Evolutionary conservation across 1,139 yeast genomes (phyloP).

Genomic region (Debaryomycetaceae sp.): DNA sequence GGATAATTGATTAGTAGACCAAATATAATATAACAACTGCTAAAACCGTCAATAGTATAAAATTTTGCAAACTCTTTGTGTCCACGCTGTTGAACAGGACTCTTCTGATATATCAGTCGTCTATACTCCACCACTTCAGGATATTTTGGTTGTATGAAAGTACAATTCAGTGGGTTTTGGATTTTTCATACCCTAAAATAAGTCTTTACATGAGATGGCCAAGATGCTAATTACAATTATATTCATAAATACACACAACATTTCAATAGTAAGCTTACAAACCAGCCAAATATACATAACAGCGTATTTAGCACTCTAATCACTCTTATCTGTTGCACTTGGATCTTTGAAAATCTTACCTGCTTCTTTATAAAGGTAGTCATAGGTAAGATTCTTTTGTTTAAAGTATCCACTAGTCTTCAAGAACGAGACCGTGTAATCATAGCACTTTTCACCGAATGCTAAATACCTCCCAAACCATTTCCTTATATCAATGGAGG

Average conservation of each 20-base stretch:
- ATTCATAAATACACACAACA: background rate
- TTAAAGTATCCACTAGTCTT: conserved; percentile 43
- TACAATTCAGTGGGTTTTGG: background rate
- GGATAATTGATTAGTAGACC: background rate
- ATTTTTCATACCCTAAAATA: background rate
- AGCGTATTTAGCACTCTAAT: too few species aligned
- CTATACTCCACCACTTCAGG: too few species aligned
- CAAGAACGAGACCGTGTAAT: conserved; percentile 36
- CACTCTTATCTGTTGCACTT: conserved; percentile 26
- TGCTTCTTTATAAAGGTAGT: conserved; percentile 30
- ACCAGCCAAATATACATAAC: too few species aligned
- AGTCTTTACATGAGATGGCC: background rate
- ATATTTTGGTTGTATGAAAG: too few species aligned
- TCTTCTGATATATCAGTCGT: too few species aligned
- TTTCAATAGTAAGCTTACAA: too few species aligned
- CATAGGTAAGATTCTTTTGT: conserved; percentile 38
- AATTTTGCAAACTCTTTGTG: too few species aligned
- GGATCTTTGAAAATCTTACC: conserved; percentile 32
- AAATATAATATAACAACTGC: background rate
- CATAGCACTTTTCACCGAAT: conserved; percentile 55
- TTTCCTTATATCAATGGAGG: conserved; percentile 51
- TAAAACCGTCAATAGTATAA: background rate
- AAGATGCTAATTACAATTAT: background rate
- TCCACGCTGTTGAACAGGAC: too few species aligned
- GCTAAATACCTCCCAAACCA: conserved; percentile 52